Conservation (phyloP, 2,329 filamentous ascomycete species). For the Furcasterigmium furcatum region DNA sequence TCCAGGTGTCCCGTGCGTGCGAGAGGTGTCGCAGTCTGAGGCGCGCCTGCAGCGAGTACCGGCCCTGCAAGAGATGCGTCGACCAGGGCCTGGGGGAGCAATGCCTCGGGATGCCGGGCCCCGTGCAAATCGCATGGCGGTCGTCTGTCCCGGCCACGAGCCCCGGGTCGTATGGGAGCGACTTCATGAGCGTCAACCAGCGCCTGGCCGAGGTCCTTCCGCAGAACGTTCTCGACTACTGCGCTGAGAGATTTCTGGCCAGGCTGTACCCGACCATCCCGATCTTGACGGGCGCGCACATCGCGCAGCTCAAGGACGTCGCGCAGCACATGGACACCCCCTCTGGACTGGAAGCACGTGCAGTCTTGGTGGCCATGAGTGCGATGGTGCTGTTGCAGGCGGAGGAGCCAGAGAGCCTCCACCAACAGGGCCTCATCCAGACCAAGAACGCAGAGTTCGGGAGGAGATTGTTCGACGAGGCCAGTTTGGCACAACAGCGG, state of each 20-base stretch:
- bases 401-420: conserved; percentile 28
- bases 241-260: conserved; percentile 34
- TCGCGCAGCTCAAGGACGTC: conserved; percentile 23
- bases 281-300: conserved; percentile 33
- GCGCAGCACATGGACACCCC: conserved; percentile 17
- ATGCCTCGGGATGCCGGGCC: conserved; percentile 21
- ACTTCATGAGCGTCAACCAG: conserved; percentile 16
- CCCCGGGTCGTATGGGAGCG: conserved; percentile 5
- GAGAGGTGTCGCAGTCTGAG: conserved; percentile 37
- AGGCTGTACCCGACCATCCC: conserved; percentile 38
- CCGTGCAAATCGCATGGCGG: conserved; percentile 10
- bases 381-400: conserved; percentile 38
- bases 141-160: conserved; percentile 5
- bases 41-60: conserved; percentile 39
- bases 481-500: conserved; percentile 26
- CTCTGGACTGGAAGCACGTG: conserved; percentile 29
- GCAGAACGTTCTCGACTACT: conserved; percentile 28
- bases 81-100: conserved; percentile 36
- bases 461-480: conserved; percentile 31
- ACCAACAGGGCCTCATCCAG: conserved; percentile 25
- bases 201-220: conserved; percentile 29
- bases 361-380: conserved; percentile 33
- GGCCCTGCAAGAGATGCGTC: conserved; percentile 39
- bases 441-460: conserved; percentile 34
- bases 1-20: conserved; percentile 40